Conservation (phyloP, 2,329 filamentous ascomycete genomes). For the Exophiala bonariae region DNA sequence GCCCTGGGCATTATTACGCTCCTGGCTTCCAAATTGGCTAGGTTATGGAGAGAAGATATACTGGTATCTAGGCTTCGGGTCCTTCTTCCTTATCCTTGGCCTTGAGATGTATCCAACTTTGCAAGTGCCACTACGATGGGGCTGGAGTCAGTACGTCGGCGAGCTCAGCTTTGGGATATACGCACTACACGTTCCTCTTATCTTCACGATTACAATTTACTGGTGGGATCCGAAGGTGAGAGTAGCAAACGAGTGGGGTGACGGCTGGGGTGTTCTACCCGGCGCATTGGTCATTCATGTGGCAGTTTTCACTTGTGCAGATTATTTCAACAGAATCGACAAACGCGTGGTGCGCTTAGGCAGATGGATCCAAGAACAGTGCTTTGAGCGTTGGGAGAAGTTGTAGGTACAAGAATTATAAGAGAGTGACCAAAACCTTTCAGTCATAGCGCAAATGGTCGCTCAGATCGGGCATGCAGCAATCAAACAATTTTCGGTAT, state of each 20-base stretch:
- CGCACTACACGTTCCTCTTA: not conserved
- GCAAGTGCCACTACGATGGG: conserved; percentile 34
- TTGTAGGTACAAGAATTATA: too few relatives aligned
- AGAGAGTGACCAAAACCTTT: too few relatives aligned
- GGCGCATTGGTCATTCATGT: not conserved
- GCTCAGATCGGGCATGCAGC: too few relatives aligned
- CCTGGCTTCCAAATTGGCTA: not conserved
- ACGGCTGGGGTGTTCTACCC: not conserved
- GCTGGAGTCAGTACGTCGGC: not conserved
- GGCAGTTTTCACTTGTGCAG: not conserved
- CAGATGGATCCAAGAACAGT: not conserved
- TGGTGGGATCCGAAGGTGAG: not conserved
- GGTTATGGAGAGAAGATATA: conserved; percentile 38
- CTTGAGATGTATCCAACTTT: conserved; percentile 44
- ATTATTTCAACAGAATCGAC: not conserved
- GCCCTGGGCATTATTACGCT: not conserved
- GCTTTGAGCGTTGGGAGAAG: not conserved
- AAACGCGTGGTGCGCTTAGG: not conserved
- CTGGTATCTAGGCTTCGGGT: conserved; percentile 41
- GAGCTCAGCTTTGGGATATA: conserved; percentile 1
- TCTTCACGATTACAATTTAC: not conserved
- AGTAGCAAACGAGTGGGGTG: conserved; percentile 15
- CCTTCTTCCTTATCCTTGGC: conserved; percentile 41
- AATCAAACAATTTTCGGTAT: too few relatives aligned
- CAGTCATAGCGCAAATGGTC: too few relatives aligned